Evolutionary conservation across 2,329 filamentous ascomycete genomes (phyloP).

Genomic region (Alternaria sp.): DNA sequence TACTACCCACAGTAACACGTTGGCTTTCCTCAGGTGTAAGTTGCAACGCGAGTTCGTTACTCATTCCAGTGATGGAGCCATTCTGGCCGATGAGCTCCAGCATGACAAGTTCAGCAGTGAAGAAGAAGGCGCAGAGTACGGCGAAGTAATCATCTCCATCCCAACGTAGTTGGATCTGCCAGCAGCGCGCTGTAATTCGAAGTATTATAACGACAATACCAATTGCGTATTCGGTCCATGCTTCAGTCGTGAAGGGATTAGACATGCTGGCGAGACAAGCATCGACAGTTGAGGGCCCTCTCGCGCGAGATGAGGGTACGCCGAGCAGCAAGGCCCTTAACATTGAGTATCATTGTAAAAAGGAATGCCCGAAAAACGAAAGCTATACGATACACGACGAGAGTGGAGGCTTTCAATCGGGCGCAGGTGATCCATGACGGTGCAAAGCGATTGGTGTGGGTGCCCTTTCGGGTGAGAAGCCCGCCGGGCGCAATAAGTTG

Average conservation of each 20-base stretch:
- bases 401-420: not conserved
- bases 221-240: constrained; percentile 17
- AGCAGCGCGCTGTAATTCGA: constrained; percentile 11
- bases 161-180: constrained; percentile 9
- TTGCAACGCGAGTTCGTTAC: constrained; percentile 7
- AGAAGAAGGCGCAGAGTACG: constrained; percentile 9
- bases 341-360: not conserved
- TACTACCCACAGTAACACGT: constrained; percentile 12
- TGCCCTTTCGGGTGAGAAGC: not conserved
- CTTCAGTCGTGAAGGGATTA: constrained; percentile 12
- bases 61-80: constrained; percentile 16
- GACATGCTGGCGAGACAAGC: not conserved
- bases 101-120: constrained; percentile 13
- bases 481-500: not conserved
- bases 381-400: not conserved
- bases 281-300: not conserved
- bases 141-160: constrained; percentile 20
- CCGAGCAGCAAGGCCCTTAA: not conserved
- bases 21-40: constrained; percentile 8
- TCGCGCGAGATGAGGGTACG: not conserved
- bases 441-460: not conserved
- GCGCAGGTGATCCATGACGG: not conserved
- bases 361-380: not conserved
- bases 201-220: constrained; percentile 10
- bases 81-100: constrained; percentile 13